Conservation (phyloP, 371 early-diverging fungal species). For the Rhizopus arrhizus region DNA sequence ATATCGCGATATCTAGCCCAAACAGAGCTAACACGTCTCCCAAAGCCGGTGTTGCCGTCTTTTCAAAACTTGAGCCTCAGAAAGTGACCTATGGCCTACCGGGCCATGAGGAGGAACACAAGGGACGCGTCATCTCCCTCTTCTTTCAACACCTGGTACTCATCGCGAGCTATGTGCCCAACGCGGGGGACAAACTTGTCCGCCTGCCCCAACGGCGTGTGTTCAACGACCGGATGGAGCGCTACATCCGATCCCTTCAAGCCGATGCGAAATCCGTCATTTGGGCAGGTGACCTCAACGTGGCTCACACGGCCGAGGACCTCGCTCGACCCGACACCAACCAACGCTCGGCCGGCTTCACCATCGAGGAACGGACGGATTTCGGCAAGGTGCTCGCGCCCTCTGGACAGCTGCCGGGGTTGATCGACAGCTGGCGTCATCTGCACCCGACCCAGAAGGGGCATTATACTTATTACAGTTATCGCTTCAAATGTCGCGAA, state of each 20-base stretch:
- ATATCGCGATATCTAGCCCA: neutral
- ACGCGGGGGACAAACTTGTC: slow-evolving; percentile 77
- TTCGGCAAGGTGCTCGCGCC: slow-evolving; percentile 67
- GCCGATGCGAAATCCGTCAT: slow-evolving; percentile 72
- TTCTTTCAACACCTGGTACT: slow-evolving; percentile 71
- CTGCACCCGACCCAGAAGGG: slow-evolving; percentile 67
- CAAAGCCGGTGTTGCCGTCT: slow-evolving; percentile 74
- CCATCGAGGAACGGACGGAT: slow-evolving; percentile 79
- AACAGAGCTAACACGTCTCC: neutral
- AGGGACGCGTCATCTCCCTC: slow-evolving; percentile 78
- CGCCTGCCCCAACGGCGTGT: slow-evolving; percentile 64
- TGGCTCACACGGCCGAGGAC: slow-evolving; percentile 83
- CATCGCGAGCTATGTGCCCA: slow-evolving; percentile 81
- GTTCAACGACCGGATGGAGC: slow-evolving; percentile 73
- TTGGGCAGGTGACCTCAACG: slow-evolving; percentile 91
- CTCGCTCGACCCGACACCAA: slow-evolving; percentile 83
- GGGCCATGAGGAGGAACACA: slow-evolving; percentile 50
- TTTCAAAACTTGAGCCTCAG: slow-evolving; percentile 80
- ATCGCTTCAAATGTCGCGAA: slow-evolving; percentile 70
- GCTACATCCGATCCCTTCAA: slow-evolving; percentile 70
- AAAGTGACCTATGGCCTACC: slow-evolving; percentile 65
- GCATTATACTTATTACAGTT: slow-evolving; percentile 83
- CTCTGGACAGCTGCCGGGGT: slow-evolving; percentile 36
- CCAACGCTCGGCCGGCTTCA: slow-evolving; percentile 81
- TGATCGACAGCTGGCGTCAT: slow-evolving; percentile 83